A percentile compares a stretch with the other conserved stretches of the same genome.
phyloP scores from a whole-genome alignment of 345 rosid species.

The Kandelia obovata region DNA sequence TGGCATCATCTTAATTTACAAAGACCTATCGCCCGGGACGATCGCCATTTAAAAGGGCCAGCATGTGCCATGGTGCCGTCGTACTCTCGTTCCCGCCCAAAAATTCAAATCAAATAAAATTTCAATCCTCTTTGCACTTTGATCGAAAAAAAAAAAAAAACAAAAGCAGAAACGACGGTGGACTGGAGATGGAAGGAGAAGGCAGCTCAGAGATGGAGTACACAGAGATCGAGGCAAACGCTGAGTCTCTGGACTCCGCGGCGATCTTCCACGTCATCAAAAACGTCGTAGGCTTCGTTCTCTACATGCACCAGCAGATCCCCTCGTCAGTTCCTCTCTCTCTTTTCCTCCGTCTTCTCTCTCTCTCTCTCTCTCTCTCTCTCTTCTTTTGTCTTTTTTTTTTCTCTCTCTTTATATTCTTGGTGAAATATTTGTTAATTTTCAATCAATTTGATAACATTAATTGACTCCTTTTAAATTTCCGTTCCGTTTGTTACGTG shows the following conservation, averaged over 20 bases:
- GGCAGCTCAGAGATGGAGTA: constrained; percentile 14
- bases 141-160: neutral
- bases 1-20: no score
- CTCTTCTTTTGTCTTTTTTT: neutral
- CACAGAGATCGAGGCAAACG: constrained; percentile 30
- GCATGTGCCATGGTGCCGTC: no score
- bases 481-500: constrained; percentile 1
- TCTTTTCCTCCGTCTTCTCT: neutral
- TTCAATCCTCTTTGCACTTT: neutral
- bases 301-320: constrained; percentile 96
- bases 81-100: constrained; percentile 4
- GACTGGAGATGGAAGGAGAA: constrained; percentile 9
- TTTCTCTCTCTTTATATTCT: neutral
- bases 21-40: no score
- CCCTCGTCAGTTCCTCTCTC: constrained; percentile 54
- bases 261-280: constrained; percentile 58
- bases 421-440: neutral
- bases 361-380: neutral
- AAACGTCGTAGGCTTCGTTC: constrained; percentile 63
- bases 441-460: no score
- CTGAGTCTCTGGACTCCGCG: constrained; percentile 47
- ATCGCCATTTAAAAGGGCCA: no score
- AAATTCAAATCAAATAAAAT: constrained; percentile 1
- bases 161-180: neutral
- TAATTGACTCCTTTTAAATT: no score